Evolutionary conservation across 208 protist genomes (phyloP), one percentile per base, ranked within the genome.

Genomic region (Tetramitus jugosus): DNA sequence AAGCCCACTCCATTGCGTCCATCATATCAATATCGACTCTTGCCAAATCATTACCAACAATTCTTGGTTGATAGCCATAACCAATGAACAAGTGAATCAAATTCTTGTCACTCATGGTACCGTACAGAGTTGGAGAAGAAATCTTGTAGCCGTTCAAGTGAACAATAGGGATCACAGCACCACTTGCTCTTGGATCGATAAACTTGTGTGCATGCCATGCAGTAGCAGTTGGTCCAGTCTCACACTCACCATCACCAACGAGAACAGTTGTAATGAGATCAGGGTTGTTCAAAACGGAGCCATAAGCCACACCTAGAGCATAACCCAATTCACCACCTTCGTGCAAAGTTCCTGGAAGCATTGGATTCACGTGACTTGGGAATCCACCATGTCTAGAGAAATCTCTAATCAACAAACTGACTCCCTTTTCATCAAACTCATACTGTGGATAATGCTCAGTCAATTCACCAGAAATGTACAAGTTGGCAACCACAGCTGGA

Each of bases 131-230:
- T 33, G 77, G 77, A 10, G 26, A 35, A 10, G 77, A 4, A 76
- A 80, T 80, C 26, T 80, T 80, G 53, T 80, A 80, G 31, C 77
- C 77, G 35, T 80, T 80, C 60, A 80, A 49, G 31, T 80, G 77
- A n/a, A 80, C n/a, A 26, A 80, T 80, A 31, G 77, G 77, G 10
- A 80, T 29, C 20, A 80, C 77, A 8, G 77, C 40, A 35, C 77
- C 77, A 49, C 75, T 60, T 13, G 10, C 14, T 13, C n/a, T 61
- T n/a, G 77, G 77, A 23, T 80, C 75, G 17, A 80, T 40, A 52
- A 80, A 80, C 33, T 76, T 80, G 64, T 64, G 13, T 13, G 64
- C 65, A n/a, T 80, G 43, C 77, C 77, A 80, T 20, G 64, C 61
- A 33, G 40, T 45, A 26, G 43, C 77, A 46, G 75, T n/a, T 39